Evolutionary conservation across 257 asterid species (phyloP).

Genomic region (Scutellaria minor): DNA sequence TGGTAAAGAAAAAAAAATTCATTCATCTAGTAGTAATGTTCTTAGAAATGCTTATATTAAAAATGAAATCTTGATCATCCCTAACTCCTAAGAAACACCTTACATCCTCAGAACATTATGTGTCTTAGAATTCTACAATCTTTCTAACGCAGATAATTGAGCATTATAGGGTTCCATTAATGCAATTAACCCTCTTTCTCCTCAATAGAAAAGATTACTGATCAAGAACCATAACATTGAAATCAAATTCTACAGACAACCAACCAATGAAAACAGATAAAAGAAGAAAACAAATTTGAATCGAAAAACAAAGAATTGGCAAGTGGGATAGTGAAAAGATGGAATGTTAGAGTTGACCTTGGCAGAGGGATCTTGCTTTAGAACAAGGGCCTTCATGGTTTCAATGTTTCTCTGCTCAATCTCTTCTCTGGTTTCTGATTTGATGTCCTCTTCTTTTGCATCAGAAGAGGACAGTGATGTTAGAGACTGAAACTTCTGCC

Average conservation of each 20-base stretch:
- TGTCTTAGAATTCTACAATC: neutral
- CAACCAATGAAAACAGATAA: neutral
- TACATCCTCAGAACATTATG: neutral
- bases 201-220: neutral
- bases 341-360: slow-evolving; percentile 39
- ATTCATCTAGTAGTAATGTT: neutral
- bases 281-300: neutral
- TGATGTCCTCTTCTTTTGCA: slow-evolving; percentile 33
- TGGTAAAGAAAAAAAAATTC: neutral
- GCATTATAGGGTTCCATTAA: neutral
- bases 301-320: neutral
- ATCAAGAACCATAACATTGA: slow-evolving; percentile 6
- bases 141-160: neutral
- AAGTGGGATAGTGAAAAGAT: neutral
- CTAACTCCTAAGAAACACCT: neutral
- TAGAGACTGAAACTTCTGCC: slow-evolving; percentile 56
- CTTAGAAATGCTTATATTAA: neutral
- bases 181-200: neutral
- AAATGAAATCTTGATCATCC: neutral
- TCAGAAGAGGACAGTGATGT: slow-evolving; percentile 36
- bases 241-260: neutral
- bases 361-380: slow-evolving; percentile 49
- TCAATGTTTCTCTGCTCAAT: slow-evolving; percentile 47
- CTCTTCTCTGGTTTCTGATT: slow-evolving; percentile 37
- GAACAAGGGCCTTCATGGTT: slow-evolving; percentile 44